These are phyloP conservation scores for Penicillium thymicola DNA, from an alignment of 2,329 filamentous ascomycete genomes.

Conservation along the genomic window DNA sequence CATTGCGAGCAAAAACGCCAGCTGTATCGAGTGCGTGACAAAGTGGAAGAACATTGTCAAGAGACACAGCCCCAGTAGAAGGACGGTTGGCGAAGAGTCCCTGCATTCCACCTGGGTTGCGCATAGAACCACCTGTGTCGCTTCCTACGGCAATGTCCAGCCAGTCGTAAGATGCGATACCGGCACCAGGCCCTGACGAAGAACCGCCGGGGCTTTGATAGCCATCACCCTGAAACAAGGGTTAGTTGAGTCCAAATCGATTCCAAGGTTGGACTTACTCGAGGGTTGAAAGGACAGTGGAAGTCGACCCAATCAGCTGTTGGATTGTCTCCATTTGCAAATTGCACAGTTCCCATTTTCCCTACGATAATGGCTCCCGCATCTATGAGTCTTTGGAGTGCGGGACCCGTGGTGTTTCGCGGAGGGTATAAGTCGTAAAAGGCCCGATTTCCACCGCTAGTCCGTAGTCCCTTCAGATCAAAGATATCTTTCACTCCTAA, in stretches of 20 bases:
- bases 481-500: constrained; percentile 64
- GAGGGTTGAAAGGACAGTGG: constrained; percentile 39
- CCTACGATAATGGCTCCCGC: constrained; percentile 53
- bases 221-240: constrained; percentile 25
- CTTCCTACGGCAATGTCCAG: constrained; percentile 25
- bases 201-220: constrained; percentile 28
- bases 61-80: constrained; percentile 19
- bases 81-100: constrained; percentile 31
- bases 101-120: constrained; percentile 25
- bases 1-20: constrained; percentile 30
- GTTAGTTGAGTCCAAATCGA: not conserved
- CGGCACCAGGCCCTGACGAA: constrained; percentile 20
- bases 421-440: constrained; percentile 54
- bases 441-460: constrained; percentile 56
- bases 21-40: constrained; percentile 31
- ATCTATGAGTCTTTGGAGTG: constrained; percentile 56
- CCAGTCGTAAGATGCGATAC: constrained; percentile 36
- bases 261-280: constrained; percentile 9
- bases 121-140: constrained; percentile 31
- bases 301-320: constrained; percentile 36
- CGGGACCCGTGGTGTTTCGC: constrained; percentile 47
- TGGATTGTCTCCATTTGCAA: constrained; percentile 32
- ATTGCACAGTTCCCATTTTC: constrained; percentile 35
- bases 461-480: constrained; percentile 56
- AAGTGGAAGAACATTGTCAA: constrained; percentile 24